phyloP scores from a whole-genome alignment of 2,329 filamentous ascomycete species.

The Nemania diffusa region DNA sequence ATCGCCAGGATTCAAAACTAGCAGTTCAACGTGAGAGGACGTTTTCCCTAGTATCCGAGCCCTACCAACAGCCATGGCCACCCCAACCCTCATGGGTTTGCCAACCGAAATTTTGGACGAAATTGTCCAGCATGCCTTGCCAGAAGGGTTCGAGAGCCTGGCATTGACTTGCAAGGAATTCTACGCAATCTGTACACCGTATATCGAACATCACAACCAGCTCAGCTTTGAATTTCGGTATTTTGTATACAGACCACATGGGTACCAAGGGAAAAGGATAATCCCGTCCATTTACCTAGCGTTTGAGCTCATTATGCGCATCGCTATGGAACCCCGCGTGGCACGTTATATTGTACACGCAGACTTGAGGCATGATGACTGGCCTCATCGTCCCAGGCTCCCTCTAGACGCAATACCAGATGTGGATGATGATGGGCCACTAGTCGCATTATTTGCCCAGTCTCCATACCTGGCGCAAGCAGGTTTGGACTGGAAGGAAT shows the following conservation, averaged over 20 bases:
- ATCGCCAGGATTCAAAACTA: background rate
- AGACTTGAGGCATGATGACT: background rate
- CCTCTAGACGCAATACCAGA: background rate
- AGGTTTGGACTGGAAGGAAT: background rate
- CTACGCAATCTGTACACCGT: background rate
- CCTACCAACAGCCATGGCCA: background rate
- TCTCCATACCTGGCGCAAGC: background rate
- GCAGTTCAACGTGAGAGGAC: background rate
- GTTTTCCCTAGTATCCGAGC: background rate
- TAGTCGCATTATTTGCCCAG: background rate
- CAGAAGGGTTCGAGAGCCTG: background rate
- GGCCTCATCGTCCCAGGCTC: background rate
- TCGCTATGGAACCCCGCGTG: background rate
- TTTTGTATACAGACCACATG: background rate
- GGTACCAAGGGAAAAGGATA: too few relatives aligned
- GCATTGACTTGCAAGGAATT: background rate
- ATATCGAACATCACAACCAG: background rate
- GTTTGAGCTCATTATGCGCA: background rate
- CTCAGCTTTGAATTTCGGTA: background rate
- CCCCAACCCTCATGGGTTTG: background rate
- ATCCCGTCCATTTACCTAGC: background rate
- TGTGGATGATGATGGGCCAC: background rate
- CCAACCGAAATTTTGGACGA: background rate
- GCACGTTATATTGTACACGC: background rate
- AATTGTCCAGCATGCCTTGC: background rate